A percentile compares a stretch with the other conserved stretches of the same genome.
Conservation (phyloP, 768 basidiomycete genomes). For the Agaricus subrufescens region DNA sequence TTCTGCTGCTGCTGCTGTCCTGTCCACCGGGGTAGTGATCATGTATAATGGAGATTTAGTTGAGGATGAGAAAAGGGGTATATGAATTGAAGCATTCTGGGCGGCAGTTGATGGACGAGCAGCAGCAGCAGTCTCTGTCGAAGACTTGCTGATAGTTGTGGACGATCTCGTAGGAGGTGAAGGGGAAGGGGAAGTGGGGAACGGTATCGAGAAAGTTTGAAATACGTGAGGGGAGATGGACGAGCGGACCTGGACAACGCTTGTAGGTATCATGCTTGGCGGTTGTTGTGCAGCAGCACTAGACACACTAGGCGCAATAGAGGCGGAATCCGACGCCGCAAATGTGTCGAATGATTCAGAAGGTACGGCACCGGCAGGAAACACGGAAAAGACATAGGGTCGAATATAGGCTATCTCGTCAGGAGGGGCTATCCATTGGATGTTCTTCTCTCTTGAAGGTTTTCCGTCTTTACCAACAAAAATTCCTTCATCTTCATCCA, state of each 20-base stretch:
- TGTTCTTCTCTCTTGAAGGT: slow-evolving; percentile 37
- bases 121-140: slow-evolving; percentile 15
- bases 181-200: slow-evolving; percentile 43
- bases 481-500: slow-evolving; percentile 57
- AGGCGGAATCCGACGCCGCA: not conserved
- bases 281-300: slow-evolving; percentile 20
- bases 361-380: slow-evolving; percentile 62
- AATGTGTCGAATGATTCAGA: slow-evolving; percentile 19
- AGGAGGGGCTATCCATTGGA: slow-evolving; percentile 77
- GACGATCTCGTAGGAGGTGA: not conserved
- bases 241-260: slow-evolving; percentile 67
- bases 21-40: slow-evolving; percentile 73
- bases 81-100: slow-evolving; percentile 50
- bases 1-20: slow-evolving; percentile 54
- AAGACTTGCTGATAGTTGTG: slow-evolving; percentile 18
- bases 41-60: slow-evolving; percentile 55
- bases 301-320: not conserved
- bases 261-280: slow-evolving; percentile 43
- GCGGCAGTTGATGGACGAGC: slow-evolving; percentile 10
- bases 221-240: slow-evolving; percentile 57
- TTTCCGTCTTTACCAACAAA: slow-evolving; percentile 61
- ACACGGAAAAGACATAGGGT: slow-evolving; percentile 73
- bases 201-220: slow-evolving; percentile 49
- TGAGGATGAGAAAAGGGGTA: slow-evolving; percentile 54
- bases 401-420: slow-evolving; percentile 82